Base-by-base conservation (phyloP, 2,329 filamentous ascomycete genomes). In the Phoma sp. region DNA sequence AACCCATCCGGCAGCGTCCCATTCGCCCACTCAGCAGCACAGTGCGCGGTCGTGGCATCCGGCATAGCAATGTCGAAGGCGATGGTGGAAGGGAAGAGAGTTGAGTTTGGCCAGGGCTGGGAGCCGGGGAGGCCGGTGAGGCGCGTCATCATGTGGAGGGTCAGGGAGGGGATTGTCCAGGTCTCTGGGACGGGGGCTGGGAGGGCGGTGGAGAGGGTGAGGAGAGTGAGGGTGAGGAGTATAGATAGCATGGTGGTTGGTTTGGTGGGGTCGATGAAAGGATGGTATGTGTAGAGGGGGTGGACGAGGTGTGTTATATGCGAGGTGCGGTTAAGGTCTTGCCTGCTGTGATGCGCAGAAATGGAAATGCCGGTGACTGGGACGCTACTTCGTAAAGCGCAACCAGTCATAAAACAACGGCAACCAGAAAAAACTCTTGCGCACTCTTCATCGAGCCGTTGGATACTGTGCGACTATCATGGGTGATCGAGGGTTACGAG, bases 71-170 rank as follows among this genome's bases (percentile, higher is more conserved):
- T 31, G 19, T 57, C 60, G 36, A 72, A 72, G 43, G 56, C 49
- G 37, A 73, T 61, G 10, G 64, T 66, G 6, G 57, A 63, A 35
- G 64, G 44, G 60, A 68, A 73, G 9, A 49, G 41, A 7, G 38
- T 31, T 17, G 27, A n/a, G 0, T 51, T 47, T 8, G 69, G 67
- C 70, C 70, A 73, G 1, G 36, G 35, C 8, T 33, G 38, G 32
- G 56, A 58, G 40, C 62, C 61, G 5, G 63, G 64, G 7, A 69
- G 40, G 8, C 69, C 70, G 6, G 63, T 62, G 48, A 56, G 43
- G 6, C 10, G 24, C 38, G 48, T 63, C 68, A 73, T 70, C 58
- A 70, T 71, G 57, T 73, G 70, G 36, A 66, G 63, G 22, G 63
- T 31, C 12, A 72, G 53, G 32, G 38, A 43, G 10, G 67, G 48